A percentile compares a stretch with the other conserved stretches of the same genome.
phyloP scores from a whole-genome alignment of 2,329 filamentous ascomycete genomes.

The Cryphonectria japonica region DNA sequence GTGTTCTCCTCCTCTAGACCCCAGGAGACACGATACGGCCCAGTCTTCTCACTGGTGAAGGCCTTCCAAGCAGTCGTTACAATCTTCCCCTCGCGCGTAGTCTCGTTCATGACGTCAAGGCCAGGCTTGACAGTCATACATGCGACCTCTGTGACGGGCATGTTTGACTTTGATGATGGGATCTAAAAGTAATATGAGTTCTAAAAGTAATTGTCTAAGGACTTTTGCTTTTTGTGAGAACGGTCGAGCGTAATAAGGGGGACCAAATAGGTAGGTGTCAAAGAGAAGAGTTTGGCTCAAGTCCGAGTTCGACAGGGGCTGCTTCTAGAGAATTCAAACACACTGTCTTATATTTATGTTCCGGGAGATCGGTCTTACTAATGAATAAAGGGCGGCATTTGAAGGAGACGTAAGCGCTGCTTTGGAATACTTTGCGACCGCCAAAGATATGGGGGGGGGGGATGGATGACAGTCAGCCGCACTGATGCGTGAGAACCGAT shows the following conservation, averaged over 20 bases:
- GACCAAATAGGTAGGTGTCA: not conserved
- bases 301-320: not conserved
- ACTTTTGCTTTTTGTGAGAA: too few species aligned
- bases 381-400: not conserved
- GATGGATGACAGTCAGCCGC: not conserved
- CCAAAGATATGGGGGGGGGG: not conserved
- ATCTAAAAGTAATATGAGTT: too few species aligned
- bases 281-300: not conserved
- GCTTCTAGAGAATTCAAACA: too few species aligned
- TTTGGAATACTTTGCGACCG: not conserved
- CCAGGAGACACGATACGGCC: conserved; percentile 32
- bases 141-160: conserved; percentile 33
- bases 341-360: not conserved
- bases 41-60: conserved; percentile 28
- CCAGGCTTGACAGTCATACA: conserved; percentile 32
- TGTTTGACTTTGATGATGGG: not conserved
- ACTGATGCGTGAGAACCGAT: too few species aligned
- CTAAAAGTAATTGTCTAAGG: too few species aligned
- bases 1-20: conserved; percentile 33
- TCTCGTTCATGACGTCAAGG: conserved; percentile 31
- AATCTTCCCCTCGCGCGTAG: conserved; percentile 30
- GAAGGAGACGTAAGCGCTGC: not conserved
- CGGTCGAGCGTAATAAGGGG: not conserved
- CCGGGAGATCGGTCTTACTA: not conserved
- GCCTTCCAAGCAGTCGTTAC: conserved; percentile 25